Evolutionary conservation across 2,329 filamentous ascomycete genomes (phyloP), one percentile per base, ranked within the genome.

Genomic region (Fusarium caatingaense): DNA sequence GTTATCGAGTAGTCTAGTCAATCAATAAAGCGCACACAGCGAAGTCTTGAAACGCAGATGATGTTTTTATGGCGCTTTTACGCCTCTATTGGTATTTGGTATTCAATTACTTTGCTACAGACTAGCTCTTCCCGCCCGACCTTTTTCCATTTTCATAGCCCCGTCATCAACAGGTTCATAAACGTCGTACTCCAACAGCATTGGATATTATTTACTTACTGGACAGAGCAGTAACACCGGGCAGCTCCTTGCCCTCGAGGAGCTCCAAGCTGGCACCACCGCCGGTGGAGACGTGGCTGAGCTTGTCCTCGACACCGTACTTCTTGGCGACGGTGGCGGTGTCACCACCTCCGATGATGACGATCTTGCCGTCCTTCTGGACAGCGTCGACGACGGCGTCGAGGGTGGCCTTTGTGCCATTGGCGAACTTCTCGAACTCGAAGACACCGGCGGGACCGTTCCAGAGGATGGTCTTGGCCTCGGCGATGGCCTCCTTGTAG

Each of bases 311-410:
- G 69, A 93, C 95, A 58, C 91, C 91, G 82, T 97, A 99, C 88
- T 99, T 98, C 81, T 94, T 95, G 57, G 96, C 96, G 49, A 98
- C 96, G 65, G 96, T 99, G 53, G 96, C 96, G 54, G 96, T 99
- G 83, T 99, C 96, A 83, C 96, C 96, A 82, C 96, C 96, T 69
- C 96, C 96, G 72, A 99, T 98, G 84, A 99, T 98, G 81, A 98
- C 96, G 77, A 96, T 97, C 87, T 96, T 94, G 81, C 94, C 94
- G 67, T 85, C 88, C 50, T 80, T 79, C 82, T 93, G 86, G 64
- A 92, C 92, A 66, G 92, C 96, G 25, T 87, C 87, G 56, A 98
- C 94, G 56, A 91, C 94, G 60, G 93, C 93, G 78, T 98, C 93
- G 74, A 99, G 90, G 51, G 93, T 97, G 68, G 89, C 87, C 89